Evolutionary conservation across 169 alveolate genomes (phyloP).

Genomic region (Cyclospora cayetanensis): DNA sequence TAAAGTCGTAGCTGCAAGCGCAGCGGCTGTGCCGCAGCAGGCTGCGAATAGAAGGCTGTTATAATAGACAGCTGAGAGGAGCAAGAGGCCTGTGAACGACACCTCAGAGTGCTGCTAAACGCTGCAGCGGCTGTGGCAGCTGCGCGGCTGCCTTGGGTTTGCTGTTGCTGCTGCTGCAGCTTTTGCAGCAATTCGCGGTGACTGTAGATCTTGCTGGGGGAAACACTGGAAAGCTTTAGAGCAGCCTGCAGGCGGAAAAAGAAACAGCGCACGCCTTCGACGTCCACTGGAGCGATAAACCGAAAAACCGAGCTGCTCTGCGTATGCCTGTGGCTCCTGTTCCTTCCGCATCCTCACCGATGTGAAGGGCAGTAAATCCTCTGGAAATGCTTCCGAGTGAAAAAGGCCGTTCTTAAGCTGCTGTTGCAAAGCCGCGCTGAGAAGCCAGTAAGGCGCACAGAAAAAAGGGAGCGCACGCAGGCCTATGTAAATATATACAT

Average conservation of each 20-base stretch:
- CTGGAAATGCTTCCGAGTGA: not conserved
- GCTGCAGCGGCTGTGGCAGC: constrained; percentile 4
- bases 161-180: not conserved
- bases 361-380: not conserved
- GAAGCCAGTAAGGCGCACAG: not conserved
- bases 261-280: not conserved
- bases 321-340: not conserved
- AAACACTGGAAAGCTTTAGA: too few species aligned
- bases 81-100: too few species aligned
- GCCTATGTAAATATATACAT: not conserved
- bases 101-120: constrained; percentile 2
- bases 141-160: not conserved
- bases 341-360: not conserved
- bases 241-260: not conserved
- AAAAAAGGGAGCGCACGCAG: not conserved
- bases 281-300: not conserved
- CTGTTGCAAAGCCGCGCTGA: not conserved
- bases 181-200: not conserved
- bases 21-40: not conserved
- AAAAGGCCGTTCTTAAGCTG: not conserved
- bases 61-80: not conserved
- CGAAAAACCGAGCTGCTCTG: not conserved
- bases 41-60: too few species aligned
- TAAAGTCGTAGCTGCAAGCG: not conserved
- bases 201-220: not conserved